These are phyloP conservation scores for Tylopilus intermedius DNA, from an alignment of 768 basidiomycete genomes.

Conservation along the genomic window DNA sequence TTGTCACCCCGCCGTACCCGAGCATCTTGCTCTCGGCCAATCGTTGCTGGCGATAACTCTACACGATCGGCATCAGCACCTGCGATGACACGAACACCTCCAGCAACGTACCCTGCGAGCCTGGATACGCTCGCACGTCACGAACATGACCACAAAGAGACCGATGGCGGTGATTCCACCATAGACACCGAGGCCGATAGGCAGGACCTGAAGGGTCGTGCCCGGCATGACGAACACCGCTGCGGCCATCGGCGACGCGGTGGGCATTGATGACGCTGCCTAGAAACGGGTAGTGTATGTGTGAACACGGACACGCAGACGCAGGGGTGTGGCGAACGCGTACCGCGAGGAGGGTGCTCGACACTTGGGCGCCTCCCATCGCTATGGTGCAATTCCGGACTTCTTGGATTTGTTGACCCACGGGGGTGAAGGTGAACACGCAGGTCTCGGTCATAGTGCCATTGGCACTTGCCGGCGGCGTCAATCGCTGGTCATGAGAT, in stretches of 20 bases:
- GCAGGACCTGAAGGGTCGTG: constrained; percentile 66
- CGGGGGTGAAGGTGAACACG: constrained; percentile 49
- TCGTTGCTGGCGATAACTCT: constrained; percentile 74
- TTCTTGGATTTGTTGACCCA: constrained; percentile 50
- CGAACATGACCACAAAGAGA: constrained; percentile 73
- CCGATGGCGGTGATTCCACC: constrained; percentile 83
- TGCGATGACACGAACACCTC: no score
- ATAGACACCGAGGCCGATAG: constrained; percentile 79
- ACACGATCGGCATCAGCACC: constrained; percentile 5
- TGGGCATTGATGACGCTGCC: constrained; percentile 19
- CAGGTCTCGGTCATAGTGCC: constrained; percentile 58
- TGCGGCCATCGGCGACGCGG: constrained; percentile 27
- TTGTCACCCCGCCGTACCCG: constrained; percentile 50
- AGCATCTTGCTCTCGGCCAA: constrained; percentile 59
- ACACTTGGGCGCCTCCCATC: constrained; percentile 17
- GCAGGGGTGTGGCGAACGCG: not conserved
- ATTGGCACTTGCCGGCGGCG: constrained; percentile 32
- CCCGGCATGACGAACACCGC: constrained; percentile 64
- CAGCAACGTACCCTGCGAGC: constrained; percentile 64
- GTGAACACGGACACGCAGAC: not conserved
- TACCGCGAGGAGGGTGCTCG: constrained; percentile 11
- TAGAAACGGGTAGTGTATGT: not conserved
- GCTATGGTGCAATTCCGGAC: constrained; percentile 48
- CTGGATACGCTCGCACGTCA: constrained; percentile 83
- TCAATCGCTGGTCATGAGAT: not conserved